Conservation (phyloP, 2,329 filamentous ascomycete species). For the Diaporthe velutina region DNA sequence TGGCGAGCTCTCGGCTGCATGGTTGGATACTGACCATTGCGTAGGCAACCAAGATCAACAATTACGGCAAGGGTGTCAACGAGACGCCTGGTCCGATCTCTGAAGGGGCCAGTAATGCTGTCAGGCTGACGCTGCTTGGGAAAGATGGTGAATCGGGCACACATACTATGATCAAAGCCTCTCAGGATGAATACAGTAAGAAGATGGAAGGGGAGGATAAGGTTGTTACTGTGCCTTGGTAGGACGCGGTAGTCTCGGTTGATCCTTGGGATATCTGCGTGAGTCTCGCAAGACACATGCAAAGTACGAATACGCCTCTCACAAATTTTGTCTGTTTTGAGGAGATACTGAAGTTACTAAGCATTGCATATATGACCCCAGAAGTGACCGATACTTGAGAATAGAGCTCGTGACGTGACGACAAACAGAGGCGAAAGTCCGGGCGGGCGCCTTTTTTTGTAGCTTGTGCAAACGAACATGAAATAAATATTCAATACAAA, state of each 20-base stretch:
- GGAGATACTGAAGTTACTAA: no score
- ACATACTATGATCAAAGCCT: not conserved
- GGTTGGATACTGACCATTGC: no score
- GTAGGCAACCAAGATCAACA: constrained; percentile 23
- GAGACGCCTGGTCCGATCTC: constrained; percentile 12
- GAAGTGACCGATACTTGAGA: no score
- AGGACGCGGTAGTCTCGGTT: not conserved
- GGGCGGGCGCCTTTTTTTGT: no score
- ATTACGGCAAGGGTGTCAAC: not conserved
- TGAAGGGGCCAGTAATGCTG: constrained; percentile 15
- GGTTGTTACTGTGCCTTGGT: constrained; percentile 4
- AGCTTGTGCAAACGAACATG: no score
- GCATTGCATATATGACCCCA: no score
- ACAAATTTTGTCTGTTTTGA: not conserved
- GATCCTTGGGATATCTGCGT: rapidly evolving
- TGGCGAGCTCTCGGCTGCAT: not conserved
- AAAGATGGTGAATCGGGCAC: constrained; percentile 20
- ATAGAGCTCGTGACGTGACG: no score
- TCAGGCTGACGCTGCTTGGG: constrained; percentile 26
- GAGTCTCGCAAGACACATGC: not conserved
- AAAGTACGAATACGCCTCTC: not conserved
- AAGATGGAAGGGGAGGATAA: not conserved
- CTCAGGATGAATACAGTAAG: constrained; percentile 21
- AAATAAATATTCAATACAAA: not conserved
- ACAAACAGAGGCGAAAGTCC: no score